Conservation (phyloP, 768 basidiomycete genomes). For the Phylloporus rhodoxanthus region DNA sequence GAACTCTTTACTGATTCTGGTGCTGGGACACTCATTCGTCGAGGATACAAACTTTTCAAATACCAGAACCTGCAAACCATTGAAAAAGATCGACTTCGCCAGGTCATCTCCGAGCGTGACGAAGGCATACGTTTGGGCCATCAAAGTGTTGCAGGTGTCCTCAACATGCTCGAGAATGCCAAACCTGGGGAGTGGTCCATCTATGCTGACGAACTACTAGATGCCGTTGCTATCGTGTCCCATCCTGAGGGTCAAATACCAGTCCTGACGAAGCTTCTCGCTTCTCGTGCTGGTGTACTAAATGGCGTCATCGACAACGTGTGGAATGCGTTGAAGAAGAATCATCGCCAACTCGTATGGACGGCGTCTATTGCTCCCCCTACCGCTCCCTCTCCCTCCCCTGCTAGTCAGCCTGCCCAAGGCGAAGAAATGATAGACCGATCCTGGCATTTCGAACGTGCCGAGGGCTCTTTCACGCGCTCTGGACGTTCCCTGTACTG, state of each 20-base stretch:
- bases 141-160: conserved; percentile 81
- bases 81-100: conserved; percentile 90
- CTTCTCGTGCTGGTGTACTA: conserved; percentile 82
- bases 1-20: conserved; percentile 98
- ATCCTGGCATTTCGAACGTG: conserved; percentile 97
- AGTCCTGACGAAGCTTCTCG: conserved; percentile 87
- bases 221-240: conserved; percentile 90
- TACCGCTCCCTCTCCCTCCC: conserved; percentile 5
- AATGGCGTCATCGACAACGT: conserved; percentile 98
- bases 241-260: conserved; percentile 86
- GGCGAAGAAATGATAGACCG: conserved; percentile 86
- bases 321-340: conserved; percentile 93
- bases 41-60: conserved; percentile 97
- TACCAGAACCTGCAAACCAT: conserved; percentile 74
- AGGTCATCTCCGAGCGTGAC: conserved; percentile 93
- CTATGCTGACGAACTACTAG: conserved; percentile 97
- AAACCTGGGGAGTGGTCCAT: conserved; percentile 84
- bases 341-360: conserved; percentile 93
- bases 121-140: conserved; percentile 80
- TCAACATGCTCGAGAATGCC: conserved; percentile 52
- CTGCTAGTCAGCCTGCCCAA: conserved; percentile 8
- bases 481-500: conserved; percentile 94
- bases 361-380: conserved; percentile 63
- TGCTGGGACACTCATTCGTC: conserved; percentile 95
- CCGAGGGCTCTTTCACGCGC: conserved; percentile 95